These are phyloP conservation scores for Porpolomopsis calyptriformis DNA, from an alignment of 768 basidiomycete genomes.

Conservation along the genomic window DNA sequence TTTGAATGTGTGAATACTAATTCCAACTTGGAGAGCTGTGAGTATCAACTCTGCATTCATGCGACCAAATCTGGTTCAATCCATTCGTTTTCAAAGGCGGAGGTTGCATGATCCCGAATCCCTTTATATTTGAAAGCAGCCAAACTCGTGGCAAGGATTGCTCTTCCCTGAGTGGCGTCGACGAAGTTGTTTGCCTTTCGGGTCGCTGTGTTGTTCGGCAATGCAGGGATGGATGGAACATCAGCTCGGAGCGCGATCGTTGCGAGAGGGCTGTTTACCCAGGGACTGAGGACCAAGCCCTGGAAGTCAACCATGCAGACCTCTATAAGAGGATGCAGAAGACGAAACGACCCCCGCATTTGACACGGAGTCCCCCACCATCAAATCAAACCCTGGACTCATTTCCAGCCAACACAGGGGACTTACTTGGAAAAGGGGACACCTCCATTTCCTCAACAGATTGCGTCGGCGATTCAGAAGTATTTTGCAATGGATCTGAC, in stretches of 20 bases:
- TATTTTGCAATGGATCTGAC: no score
- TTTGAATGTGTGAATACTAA: slow-evolving; percentile 3
- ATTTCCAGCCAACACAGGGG: no score
- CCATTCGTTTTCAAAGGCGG: neutral
- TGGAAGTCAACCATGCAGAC: neutral
- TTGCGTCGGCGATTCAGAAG: no score
- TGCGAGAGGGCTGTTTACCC: no score
- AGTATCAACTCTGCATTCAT: neutral
- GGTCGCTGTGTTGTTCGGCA: neutral
- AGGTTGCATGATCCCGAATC: slow-evolving; percentile 3
- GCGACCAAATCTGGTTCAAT: neutral
- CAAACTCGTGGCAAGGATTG: slow-evolving; percentile 3
- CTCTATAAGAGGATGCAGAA: neutral
- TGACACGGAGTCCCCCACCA: no score
- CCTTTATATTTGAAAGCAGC: neutral
- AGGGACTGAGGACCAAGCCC: neutral
- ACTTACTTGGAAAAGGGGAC: no score
- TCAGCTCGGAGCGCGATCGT: neutral
- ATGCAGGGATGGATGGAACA: slow-evolving; percentile 1
- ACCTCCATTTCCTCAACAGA: no score
- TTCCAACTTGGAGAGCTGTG: slow-evolving; percentile 5
- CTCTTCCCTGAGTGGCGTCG: neutral
- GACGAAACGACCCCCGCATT: no score
- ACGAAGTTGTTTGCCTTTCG: slow-evolving; percentile 1
- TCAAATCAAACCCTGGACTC: no score